Base-by-base conservation (phyloP, 257 asterid genomes). In the Parsonsia alboflavescens region DNA sequence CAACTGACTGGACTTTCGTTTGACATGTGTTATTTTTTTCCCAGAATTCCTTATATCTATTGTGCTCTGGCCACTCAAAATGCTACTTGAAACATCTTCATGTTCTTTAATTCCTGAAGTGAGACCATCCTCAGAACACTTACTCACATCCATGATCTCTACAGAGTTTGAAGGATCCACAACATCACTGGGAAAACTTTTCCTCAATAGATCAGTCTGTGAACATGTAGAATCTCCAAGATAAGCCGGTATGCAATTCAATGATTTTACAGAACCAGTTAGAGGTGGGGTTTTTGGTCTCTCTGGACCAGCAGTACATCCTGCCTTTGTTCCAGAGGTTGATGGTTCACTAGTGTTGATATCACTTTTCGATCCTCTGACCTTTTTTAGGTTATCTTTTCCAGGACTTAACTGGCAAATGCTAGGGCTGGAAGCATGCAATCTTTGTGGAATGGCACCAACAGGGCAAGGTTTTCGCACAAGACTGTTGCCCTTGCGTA, bases 401-500 rank as follows among this genome's bases (percentile, higher is more conserved):
- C 77, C 73, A 64, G 70, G 71, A 74, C 71, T 79, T 72, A 73
- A 68, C 74, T 76, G 80, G 76, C 68, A 73, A 70, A 82, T 80
- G 41, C 83, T 81, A 82, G 86, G 56, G 76, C 78, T 83, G 22
- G 85, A 78, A 82, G 86, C 80, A 66, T 75, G 88, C 44, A 75
- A 75, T 70, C 84, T 86, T 74, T 77, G 79, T 63, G 87, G 72
- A 81, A 76, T 10, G 69, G 58, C 67, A 78, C 70, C 80, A 81
- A 90, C 81, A 10, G 76, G 82, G 44, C 85, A 81, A 80, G 88
- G 80, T 67, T 87, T 89, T 75, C 99, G 87, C 58, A 90, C 93
- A 61, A 94, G 89, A 82, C 92, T 89, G 80, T 94, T 92, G 72
- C 96, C 97, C 87, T 88, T 88, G 56, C 98, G 89, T 69, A 87